Evolutionary conservation across 768 basidiomycete species (phyloP).

Genomic region (Phylloporus sp.): DNA sequence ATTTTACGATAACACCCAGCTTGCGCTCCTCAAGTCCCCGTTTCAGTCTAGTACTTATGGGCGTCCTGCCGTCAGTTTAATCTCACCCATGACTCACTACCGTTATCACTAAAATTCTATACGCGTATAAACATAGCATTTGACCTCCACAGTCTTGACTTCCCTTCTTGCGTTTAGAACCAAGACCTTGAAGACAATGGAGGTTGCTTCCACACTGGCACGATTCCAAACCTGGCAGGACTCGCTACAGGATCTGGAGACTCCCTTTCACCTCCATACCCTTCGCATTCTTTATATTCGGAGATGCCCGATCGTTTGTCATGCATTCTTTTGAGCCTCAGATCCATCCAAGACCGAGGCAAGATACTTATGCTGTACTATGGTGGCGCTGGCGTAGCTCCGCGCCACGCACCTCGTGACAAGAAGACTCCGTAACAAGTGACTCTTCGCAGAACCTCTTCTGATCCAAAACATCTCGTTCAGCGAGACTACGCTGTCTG

Average conservation of each 20-base stretch:
- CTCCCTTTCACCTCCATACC: constrained; percentile 1
- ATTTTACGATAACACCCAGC: background rate
- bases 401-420: background rate
- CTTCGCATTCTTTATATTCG: background rate
- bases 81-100: background rate
- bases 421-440: background rate
- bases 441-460: background rate
- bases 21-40: background rate
- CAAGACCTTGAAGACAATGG: too few species aligned
- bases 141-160: background rate
- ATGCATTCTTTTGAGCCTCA: background rate
- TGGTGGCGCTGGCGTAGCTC: background rate
- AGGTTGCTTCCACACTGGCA: background rate
- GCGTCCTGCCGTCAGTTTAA: background rate
- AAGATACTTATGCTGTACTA: background rate
- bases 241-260: background rate
- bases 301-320: background rate
- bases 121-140: background rate
- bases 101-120: background rate
- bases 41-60: background rate
- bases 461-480: background rate
- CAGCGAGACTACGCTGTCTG: background rate
- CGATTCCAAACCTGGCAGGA: background rate
- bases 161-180: too few species aligned
- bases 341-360: background rate